Conservation (phyloP, 2,329 filamentous ascomycete species). For the Cladobotryum protrusum region DNA sequence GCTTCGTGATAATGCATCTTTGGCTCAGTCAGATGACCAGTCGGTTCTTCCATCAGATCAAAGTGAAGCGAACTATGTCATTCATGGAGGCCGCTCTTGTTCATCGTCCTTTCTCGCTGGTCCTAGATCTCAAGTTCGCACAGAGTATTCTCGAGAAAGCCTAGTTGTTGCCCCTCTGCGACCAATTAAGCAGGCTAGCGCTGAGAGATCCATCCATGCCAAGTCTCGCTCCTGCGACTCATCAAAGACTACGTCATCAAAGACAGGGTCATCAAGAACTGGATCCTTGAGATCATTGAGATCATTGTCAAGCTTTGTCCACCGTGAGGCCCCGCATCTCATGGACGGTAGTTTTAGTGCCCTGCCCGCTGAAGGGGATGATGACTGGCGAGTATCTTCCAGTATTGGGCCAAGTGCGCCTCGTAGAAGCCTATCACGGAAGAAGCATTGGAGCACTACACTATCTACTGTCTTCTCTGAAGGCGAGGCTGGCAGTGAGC, state of each 20-base stretch:
- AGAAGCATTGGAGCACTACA: conserved; percentile 57
- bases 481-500: conserved; percentile 48
- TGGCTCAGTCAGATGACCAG: conserved; percentile 32
- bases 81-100: conserved; percentile 40
- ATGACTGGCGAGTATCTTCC: conserved; percentile 16
- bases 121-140: conserved; percentile 25
- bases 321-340: conserved; percentile 37
- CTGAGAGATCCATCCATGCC: conserved; percentile 19
- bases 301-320: conserved; percentile 50
- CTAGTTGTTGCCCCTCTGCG: conserved; percentile 51
- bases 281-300: conserved; percentile 52
- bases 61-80: conserved; percentile 47
- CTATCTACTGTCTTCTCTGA: conserved; percentile 59
- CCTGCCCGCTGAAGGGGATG: conserved; percentile 14
- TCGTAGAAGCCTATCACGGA: conserved; percentile 12
- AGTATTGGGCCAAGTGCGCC: neutral
- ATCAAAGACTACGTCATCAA: conserved; percentile 44
- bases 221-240: conserved; percentile 43
- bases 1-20: conserved; percentile 44
- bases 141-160: conserved; percentile 55
- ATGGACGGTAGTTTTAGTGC: conserved; percentile 12
- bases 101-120: conserved; percentile 35
- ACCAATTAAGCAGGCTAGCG: conserved; percentile 15
- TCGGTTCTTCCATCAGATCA: conserved; percentile 30
- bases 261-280: conserved; percentile 47